A percentile compares a stretch with the other conserved stretches of the same genome.
These are phyloP conservation scores for Aspergillus tubingensis DNA, from an alignment of 2,329 filamentous ascomycete species.

Conservation along the genomic window DNA sequence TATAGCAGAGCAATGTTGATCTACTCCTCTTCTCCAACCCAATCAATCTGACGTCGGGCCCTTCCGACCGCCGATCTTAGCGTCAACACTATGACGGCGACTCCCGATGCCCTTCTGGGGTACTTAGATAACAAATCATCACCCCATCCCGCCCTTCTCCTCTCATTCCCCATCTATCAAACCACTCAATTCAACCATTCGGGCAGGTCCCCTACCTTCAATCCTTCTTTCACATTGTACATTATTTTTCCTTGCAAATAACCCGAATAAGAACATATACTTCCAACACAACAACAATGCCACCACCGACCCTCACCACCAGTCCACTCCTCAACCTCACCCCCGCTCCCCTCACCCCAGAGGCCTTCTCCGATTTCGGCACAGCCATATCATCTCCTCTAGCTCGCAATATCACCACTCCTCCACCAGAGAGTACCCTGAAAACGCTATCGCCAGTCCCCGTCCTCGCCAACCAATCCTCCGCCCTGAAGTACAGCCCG, in stretches of 20 bases:
- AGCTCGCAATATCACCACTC: slow-evolving; percentile 53
- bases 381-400: slow-evolving; percentile 76
- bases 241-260: too few species aligned
- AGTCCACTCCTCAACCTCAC: slow-evolving; percentile 51
- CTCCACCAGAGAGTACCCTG: slow-evolving; percentile 50
- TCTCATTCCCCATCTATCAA: background rate
- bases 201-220: background rate
- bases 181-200: background rate
- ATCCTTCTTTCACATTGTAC: background rate
- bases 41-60: slow-evolving; percentile 7
- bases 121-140: background rate
- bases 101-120: slow-evolving; percentile 7
- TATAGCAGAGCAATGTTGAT: background rate
- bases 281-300: slow-evolving; percentile 27
- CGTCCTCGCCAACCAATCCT: slow-evolving; percentile 77
- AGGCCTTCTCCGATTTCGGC: slow-evolving; percentile 76
- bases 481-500: slow-evolving; percentile 81
- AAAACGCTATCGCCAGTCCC: slow-evolving; percentile 50
- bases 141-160: background rate
- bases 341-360: slow-evolving; percentile 66
- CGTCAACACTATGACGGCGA: slow-evolving; percentile 11
- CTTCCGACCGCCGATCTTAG: slow-evolving; percentile 9
- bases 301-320: slow-evolving; percentile 34
- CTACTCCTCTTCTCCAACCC: background rate
- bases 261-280: too few species aligned